Evolutionary conservation across 805 yeast species (phyloP), one percentile per base, ranked within the genome.

Genomic region (Yamadazyma sp.): DNA sequence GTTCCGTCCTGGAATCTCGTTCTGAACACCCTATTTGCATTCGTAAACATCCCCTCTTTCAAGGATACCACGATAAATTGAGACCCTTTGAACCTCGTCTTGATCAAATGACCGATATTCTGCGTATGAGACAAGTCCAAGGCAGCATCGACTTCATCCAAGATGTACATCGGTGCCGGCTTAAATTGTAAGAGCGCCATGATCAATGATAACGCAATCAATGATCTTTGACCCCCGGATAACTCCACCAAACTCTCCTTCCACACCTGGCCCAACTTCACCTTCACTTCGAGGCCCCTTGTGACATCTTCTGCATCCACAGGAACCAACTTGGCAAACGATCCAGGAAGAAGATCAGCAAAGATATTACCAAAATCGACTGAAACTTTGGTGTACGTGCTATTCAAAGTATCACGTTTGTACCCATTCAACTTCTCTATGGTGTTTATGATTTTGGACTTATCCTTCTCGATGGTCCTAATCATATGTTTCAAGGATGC

Each of bases 111-210:
- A 3, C 99, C 99, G 53, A 93, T 93, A 54, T 93, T 93, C 60
- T 93, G 98, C 1, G 99, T 93, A 57, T 93, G 99, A 42, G 95
- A 86, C 47, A 91, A 74, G 70, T 93, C 99, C 47, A 93, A 73
- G 1, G 99, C 99, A 1, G 99, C 99, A 66, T 93, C 99, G 25
- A 93, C 97, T 64, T 93, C 99, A 63, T 93, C 99, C 41, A 93
- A 68, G 49, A 93, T 91, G 55, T 93, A 93, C 95, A 93, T 86
- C 6, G 99, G 99, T 1, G 99, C 99, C 4, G 99, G 99, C 59
- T 89, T 87, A 70, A 85, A 91, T 59, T 89, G 95, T 34, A 93
- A 68, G 44, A 93, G 70, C 0, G 98, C 96, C 79, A 91, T 75
- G 50, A 93, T 93, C 50, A 91, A 70, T 3, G 98, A 86, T 40